These are phyloP conservation scores for Wickerhamomyces sp. DNA, from an alignment of 1,139 yeast genomes.

Conservation along the genomic window DNA sequence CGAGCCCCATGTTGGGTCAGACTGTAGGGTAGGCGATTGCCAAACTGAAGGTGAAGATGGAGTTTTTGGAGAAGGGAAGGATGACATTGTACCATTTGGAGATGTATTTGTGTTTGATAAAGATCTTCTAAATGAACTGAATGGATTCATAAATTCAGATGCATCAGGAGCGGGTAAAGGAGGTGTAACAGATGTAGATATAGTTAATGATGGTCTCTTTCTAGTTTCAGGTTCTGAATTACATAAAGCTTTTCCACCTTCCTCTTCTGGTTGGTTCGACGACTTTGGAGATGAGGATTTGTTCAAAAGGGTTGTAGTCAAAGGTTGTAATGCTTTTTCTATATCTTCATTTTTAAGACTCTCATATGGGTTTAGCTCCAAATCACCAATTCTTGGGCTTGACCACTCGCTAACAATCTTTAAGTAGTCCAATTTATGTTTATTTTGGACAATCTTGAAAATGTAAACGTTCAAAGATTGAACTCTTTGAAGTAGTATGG, in stretches of 20 bases:
- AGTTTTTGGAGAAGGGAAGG: slow-evolving; percentile 3
- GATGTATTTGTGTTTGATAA: slow-evolving; percentile 2
- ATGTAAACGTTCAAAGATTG: slow-evolving; percentile 28
- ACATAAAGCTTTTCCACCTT: too few relatives aligned
- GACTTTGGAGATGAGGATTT: not conserved
- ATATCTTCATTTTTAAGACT: slow-evolving; percentile 15
- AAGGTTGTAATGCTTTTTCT: slow-evolving; percentile 19
- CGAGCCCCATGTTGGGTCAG: not conserved
- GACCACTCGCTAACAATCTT: slow-evolving; percentile 23
- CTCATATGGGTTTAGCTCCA: slow-evolving; percentile 15
- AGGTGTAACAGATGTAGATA: slow-evolving; percentile 22
- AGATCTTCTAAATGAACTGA: slow-evolving; percentile 1
- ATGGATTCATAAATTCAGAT: not conserved
- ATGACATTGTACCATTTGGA: too few relatives aligned
- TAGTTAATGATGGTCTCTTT: slow-evolving; percentile 13
- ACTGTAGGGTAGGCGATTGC: slow-evolving; percentile 16
- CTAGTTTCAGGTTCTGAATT: too few relatives aligned
- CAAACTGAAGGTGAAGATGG: slow-evolving; percentile 13
- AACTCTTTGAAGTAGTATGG: slow-evolving; percentile 25
- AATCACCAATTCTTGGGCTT: slow-evolving; percentile 24
- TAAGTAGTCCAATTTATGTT: slow-evolving; percentile 15
- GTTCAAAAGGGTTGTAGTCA: slow-evolving; percentile 6
- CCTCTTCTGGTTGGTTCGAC: too few relatives aligned
- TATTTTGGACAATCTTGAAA: slow-evolving; percentile 23
- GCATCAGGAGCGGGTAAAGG: slow-evolving; percentile 18